Conservation (phyloP, 345 rosid species). For the Conringia planisiliqua region DNA sequence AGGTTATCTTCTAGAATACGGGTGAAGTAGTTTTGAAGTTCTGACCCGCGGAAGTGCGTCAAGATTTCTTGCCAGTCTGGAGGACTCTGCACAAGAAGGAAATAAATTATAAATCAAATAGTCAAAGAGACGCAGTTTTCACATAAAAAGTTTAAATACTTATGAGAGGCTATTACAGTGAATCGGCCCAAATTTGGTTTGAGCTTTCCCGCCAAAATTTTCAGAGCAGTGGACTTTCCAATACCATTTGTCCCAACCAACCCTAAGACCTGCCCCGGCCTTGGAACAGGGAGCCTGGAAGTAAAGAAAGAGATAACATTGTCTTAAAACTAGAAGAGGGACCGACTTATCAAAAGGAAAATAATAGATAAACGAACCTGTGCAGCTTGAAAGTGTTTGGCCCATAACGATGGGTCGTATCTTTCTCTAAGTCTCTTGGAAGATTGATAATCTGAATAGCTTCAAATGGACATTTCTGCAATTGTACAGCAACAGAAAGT, state of each 20-base stretch:
- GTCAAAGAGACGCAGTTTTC: neutral
- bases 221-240: conserved; percentile 97
- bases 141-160: neutral
- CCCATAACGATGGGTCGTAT: conserved; percentile 96
- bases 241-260: conserved; percentile 99
- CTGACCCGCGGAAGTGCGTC: conserved; percentile 97
- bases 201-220: conserved; percentile 89
- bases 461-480: conserved; percentile 97
- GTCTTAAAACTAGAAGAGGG: conserved; percentile 18
- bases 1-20: conserved; percentile 92
- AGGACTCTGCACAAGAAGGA: conserved; percentile 60
- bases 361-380: conserved; percentile 44
- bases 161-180: conserved; percentile 42
- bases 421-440: conserved; percentile 89
- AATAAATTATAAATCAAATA: neutral
- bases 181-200: conserved; percentile 98
- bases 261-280: conserved; percentile 99
- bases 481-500: neutral
- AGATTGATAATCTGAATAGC: conserved; percentile 97
- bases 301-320: conserved; percentile 2
- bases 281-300: conserved; percentile 90
- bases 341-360: neutral
- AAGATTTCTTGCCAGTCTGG: conserved; percentile 99
- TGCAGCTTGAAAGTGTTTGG: conserved; percentile 93
- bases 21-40: conserved; percentile 93